phyloP scores from a whole-genome alignment of 352 stramenopile genomes.

The Globisporangium paddicum region DNA sequence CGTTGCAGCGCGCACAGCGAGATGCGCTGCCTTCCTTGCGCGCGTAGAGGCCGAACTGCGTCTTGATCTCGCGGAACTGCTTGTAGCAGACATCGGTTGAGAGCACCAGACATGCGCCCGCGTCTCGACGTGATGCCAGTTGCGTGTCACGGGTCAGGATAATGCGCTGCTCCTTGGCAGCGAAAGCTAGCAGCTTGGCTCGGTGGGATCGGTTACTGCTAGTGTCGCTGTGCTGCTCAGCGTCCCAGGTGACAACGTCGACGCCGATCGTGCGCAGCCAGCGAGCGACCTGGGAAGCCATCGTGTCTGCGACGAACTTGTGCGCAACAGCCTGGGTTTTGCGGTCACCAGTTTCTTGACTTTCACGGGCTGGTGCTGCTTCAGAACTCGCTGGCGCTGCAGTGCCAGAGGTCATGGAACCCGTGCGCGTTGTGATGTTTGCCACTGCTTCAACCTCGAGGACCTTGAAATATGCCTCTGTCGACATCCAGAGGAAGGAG shows the following conservation, averaged over 20 bases:
- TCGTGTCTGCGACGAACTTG: conserved; percentile 74
- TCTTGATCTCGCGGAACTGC: conserved; percentile 56
- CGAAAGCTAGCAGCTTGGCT: conserved; percentile 24
- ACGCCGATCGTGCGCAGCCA: conserved; percentile 76
- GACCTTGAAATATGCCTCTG: conserved; percentile 36
- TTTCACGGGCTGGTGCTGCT: not conserved
- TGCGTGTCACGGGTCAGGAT: conserved; percentile 45
- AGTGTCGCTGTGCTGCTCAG: conserved; percentile 24
- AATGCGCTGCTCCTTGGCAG: conserved; percentile 36
- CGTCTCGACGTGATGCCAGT: conserved; percentile 33
- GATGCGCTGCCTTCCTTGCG: conserved; percentile 29
- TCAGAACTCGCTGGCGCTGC: not conserved
- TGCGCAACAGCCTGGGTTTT: conserved; percentile 18
- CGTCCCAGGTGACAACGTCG: conserved; percentile 68
- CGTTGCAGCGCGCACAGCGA: conserved; percentile 47
- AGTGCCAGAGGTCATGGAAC: conserved; percentile 8
- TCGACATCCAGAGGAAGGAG: conserved; percentile 34
- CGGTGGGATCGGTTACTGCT: conserved; percentile 35
- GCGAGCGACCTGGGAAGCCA: conserved; percentile 65
- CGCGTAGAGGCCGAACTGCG: conserved; percentile 42
- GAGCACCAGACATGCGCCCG: conserved; percentile 51
- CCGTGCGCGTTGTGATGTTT: conserved; percentile 30
- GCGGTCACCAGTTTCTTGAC: not conserved
- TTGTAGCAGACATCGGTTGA: conserved; percentile 41
- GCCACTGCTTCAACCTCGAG: conserved; percentile 25